Percentiles rank a stretch among this genome's conserved stretches.
These are phyloP conservation scores for Leptographium wingfieldii DNA, from an alignment of 2,329 filamentous ascomycete species.

Conservation along the genomic window DNA sequence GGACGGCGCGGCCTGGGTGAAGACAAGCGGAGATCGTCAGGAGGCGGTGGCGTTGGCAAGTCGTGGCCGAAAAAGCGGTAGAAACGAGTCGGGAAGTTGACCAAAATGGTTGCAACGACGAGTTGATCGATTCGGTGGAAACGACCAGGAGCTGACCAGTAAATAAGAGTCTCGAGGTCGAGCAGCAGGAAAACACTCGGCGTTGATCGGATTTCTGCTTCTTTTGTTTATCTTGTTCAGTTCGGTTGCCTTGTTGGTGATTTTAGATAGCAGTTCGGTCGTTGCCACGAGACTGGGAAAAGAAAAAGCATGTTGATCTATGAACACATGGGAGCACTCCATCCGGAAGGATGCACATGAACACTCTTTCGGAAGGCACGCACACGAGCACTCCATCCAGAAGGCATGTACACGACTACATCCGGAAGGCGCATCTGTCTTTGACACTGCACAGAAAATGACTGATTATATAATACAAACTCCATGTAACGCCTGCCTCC, in stretches of 20 bases:
- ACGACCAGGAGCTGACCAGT: too few species aligned
- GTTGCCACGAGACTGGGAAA: neutral
- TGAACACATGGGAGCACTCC: neutral
- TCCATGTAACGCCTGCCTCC: neutral
- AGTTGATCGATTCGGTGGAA: too few species aligned
- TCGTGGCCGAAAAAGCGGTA: constrained; percentile 10
- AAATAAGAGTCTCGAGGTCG: too few species aligned
- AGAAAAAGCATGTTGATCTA: neutral
- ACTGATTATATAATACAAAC: neutral
- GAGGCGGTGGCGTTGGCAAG: constrained; percentile 18
- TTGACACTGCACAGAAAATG: neutral
- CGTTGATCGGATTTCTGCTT: neutral
- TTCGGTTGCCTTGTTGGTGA: neutral
- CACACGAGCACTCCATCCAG: neutral
- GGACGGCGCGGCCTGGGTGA: constrained; percentile 21
- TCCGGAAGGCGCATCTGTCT: neutral
- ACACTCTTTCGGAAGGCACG: neutral
- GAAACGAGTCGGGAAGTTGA: neutral
- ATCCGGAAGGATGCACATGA: neutral
- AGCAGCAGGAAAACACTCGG: neutral
- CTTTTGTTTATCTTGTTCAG: neutral
- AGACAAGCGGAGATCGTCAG: constrained; percentile 14
- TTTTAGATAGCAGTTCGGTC: neutral
- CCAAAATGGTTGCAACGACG: too few species aligned
- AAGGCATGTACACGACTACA: neutral